These are phyloP conservation scores for Fusarium secorum DNA, from an alignment of 2,329 filamentous ascomycete genomes.

Conservation along the genomic window DNA sequence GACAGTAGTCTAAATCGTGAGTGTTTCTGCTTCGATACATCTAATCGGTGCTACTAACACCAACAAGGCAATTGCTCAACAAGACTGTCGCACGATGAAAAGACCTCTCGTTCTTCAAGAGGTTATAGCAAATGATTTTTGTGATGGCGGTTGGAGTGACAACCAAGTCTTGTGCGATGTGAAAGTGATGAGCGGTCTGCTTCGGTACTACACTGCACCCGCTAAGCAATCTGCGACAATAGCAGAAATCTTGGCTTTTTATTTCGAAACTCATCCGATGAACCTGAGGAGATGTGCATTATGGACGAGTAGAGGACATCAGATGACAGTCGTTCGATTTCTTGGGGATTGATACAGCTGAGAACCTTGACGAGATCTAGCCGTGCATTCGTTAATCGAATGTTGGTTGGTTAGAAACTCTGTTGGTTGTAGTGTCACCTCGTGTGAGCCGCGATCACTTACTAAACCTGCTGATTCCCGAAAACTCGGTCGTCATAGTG, in stretches of 20 bases:
- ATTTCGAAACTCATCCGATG: constrained; percentile 7
- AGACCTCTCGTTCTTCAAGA: not conserved
- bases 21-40: not conserved
- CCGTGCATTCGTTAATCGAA: constrained; percentile 2
- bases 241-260: constrained; percentile 21
- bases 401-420: not conserved
- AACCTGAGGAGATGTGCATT: not conserved
- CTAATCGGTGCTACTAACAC: not conserved
- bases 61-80: not conserved
- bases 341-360: constrained; percentile 1
- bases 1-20: not conserved
- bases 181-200: constrained; percentile 23
- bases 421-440: not conserved
- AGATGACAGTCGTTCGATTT: constrained; percentile 37
- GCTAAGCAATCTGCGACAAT: constrained; percentile 27
- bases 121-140: not conserved
- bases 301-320: not conserved
- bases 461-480: constrained; percentile 7
- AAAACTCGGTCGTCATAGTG: constrained; percentile 4
- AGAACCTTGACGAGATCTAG: constrained; percentile 22
- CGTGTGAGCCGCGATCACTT: not conserved
- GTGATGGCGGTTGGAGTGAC: not conserved
- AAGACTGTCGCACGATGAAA: constrained; percentile 1
- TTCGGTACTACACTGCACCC: not conserved
- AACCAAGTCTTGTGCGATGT: constrained; percentile 10